Evolutionary conservation across 768 basidiomycete species (phyloP), one percentile per base, ranked within the genome.

Genomic region (Boletus barrowsii): DNA sequence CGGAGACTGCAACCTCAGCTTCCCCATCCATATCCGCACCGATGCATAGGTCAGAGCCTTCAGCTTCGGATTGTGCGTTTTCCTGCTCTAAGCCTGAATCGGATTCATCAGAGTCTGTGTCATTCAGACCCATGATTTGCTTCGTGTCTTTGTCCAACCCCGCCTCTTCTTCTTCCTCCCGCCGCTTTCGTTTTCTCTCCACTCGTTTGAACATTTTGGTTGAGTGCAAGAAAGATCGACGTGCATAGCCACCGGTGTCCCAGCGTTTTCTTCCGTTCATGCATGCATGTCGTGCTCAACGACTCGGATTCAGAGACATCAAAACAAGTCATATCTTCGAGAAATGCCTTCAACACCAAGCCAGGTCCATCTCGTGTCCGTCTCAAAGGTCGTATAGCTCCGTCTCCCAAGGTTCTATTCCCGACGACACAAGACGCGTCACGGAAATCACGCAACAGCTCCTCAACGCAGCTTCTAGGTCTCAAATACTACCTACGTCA

Each of bases 181-280:
- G 78, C 61, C 79, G 84, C 62, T 76, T 76, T 24, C 77, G 79
- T 43, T 84, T 79, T 66, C 84, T 90, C 59, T 84, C 84, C 8
- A 89, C 76, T 55, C 90, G 82, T 72, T 92, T 91, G 76, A 89
- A 90, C 89, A 91, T 91, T 45, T 17, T 18, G n/a, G 37, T 18
- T 17, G n/a, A 5, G 35, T 11, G 35, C 7, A 36, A 36, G 13
- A 13, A 36, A 36, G 13, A 13, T 18, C 29, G 36, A 10, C 5
- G 36, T 51, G 56, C 49, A 72, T 45, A 66, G 70, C 66, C 70
- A 68, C 68, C 44, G 8, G 37, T 13, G 8, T 13, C 3, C 20
- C 41, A 22, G 22, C 52, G 36, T 61, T 67, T 69, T 65, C 64
- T 53, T 61, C 58, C 59, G 57, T 61, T 58, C 71, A 69, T 73